phyloP scores from a whole-genome alignment of 768 basidiomycete species.

The Russula ochroleuca region DNA sequence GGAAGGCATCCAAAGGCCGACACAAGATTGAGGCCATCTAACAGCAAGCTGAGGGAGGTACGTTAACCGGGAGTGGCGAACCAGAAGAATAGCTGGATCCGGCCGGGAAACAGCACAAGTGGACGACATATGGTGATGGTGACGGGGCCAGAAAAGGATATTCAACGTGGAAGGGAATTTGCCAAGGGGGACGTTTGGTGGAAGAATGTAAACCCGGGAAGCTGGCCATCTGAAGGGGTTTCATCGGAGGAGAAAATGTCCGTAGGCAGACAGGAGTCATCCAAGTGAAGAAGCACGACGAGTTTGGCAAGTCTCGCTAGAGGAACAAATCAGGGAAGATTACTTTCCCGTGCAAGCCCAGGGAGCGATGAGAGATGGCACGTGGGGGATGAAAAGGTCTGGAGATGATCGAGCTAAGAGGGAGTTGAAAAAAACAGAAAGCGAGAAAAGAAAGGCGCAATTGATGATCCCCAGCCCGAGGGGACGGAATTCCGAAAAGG shows the following conservation, averaged over 20 bases:
- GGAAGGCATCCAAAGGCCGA: background rate
- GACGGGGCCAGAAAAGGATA: conserved; percentile 20
- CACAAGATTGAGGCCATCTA: background rate
- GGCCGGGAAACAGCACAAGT: conserved; percentile 1
- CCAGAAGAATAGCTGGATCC: conserved; percentile 11
- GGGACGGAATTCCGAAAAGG: conserved; percentile 8
- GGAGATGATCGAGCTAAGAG: background rate
- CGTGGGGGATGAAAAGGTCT: background rate
- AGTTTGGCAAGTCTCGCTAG: conserved; percentile 8
- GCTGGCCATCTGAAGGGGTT: conserved; percentile 8
- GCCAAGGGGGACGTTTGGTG: background rate
- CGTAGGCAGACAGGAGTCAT: conserved; percentile 30
- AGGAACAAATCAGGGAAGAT: conserved; percentile 6
- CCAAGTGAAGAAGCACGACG: conserved; percentile 9
- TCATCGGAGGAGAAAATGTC: conserved; percentile 10
- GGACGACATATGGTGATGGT: conserved; percentile 18
- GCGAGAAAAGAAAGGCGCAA: background rate
- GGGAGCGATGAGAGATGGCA: background rate
- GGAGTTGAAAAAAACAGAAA: conserved; percentile 2
- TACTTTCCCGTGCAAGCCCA: conserved; percentile 1
- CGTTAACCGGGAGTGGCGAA: background rate
- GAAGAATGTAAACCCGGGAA: conserved; percentile 1
- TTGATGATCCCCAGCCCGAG: conserved; percentile 23
- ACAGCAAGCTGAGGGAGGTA: background rate
- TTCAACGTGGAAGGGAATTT: background rate